phyloP scores from a whole-genome alignment of 768 basidiomycete genomes.

The Nidularia sp. region DNA sequence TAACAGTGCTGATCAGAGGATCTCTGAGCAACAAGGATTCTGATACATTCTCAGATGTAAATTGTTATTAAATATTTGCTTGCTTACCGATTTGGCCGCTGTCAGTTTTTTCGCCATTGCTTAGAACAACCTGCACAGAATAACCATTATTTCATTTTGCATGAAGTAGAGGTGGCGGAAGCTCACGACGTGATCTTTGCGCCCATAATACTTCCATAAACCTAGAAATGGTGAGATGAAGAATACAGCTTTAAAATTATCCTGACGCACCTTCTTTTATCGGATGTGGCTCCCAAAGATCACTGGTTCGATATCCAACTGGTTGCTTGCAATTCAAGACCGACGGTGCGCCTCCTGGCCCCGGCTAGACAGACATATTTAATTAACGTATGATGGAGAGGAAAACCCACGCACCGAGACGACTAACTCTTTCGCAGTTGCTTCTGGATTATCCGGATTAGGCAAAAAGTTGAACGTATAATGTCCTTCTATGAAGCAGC shows the following conservation, averaged over 20 bases:
- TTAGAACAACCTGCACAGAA: conserved; percentile 17
- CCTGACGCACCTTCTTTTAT: conserved; percentile 5
- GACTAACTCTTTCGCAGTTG: background rate
- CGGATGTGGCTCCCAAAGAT: conserved; percentile 15
- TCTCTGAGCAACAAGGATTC: conserved; percentile 13
- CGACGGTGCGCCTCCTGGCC: conserved; percentile 8
- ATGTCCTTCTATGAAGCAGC: background rate
- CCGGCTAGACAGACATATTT: conserved; percentile 6
- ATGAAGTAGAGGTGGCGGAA: background rate
- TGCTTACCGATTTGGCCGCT: conserved; percentile 17
- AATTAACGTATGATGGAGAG: background rate
- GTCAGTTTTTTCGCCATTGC: conserved; percentile 23
- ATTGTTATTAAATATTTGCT: background rate
- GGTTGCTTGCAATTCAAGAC: conserved; percentile 13
- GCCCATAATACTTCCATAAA: conserved; percentile 13
- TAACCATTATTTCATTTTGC: background rate
- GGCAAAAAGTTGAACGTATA: background rate
- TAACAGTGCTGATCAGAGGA: conserved; percentile 10
- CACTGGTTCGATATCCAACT: conserved; percentile 11
- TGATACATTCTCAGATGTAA: background rate
- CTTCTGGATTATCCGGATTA: background rate
- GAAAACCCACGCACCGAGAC: background rate
- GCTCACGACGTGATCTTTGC: conserved; percentile 13
- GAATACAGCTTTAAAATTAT: no score
- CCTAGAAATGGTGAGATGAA: background rate